A percentile compares a stretch with the other conserved stretches of the same genome.
Conservation (phyloP, 2,329 filamentous ascomycete species). For the Fusarium begoniae region DNA sequence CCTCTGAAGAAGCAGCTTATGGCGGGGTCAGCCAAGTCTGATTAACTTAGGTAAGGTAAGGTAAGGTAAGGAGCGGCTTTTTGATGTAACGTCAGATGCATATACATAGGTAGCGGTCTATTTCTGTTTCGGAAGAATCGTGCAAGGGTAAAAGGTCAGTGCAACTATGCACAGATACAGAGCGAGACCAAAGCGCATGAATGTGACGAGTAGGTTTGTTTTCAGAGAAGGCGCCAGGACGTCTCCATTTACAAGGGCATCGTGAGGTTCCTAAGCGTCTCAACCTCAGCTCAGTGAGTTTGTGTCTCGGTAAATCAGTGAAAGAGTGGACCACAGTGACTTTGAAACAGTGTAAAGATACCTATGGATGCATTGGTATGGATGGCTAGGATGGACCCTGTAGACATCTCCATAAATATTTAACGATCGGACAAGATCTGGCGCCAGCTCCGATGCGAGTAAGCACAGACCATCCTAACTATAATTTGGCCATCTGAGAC, state of each 20-base stretch:
- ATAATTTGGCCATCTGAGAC: constrained; percentile 5
- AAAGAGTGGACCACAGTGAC: not conserved
- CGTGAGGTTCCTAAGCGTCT: constrained; percentile 13
- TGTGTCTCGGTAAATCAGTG: not conserved
- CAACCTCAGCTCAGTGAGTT: not conserved
- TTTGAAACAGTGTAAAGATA: no score
- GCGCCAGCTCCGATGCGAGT: constrained; percentile 28
- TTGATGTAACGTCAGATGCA: constrained; percentile 7
- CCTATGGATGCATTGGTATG: no score
- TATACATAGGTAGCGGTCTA: not conserved
- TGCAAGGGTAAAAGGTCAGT: not conserved
- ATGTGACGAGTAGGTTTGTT: not conserved
- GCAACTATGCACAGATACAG: not conserved
- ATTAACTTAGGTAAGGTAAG: not conserved
- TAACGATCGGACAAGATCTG: constrained; percentile 37
- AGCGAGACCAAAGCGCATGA: not conserved
- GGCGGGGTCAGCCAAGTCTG: constrained; percentile 4
- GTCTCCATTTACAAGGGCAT: not conserved
- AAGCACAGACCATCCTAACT: constrained; percentile 31
- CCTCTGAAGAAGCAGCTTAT: constrained; percentile 5
- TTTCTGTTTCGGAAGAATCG: not conserved
- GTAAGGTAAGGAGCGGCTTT: not conserved
- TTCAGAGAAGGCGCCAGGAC: not conserved
- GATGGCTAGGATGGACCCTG: constrained; percentile 8
- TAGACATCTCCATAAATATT: constrained; percentile 9